Evolutionary conservation across 2,329 filamentous ascomycete genomes (phyloP).

Genomic region (Colletotrichum tropicale): DNA sequence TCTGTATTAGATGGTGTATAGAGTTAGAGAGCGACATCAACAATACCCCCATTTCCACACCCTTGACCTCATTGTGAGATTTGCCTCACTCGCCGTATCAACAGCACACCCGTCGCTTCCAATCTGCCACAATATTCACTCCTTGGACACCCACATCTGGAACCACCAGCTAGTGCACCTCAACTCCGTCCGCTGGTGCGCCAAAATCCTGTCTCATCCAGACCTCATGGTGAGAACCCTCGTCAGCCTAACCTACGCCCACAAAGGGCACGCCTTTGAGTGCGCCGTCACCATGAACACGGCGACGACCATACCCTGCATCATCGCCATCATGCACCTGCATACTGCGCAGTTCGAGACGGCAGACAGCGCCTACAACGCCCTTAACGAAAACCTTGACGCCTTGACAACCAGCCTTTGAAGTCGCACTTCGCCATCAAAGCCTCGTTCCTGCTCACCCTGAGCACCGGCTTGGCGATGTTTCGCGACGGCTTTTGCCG

Average conservation of each 20-base stretch:
- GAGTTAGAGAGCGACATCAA: not conserved
- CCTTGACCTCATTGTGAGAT: not conserved
- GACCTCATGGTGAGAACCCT: not conserved
- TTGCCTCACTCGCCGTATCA: not conserved
- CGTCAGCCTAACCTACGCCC: not conserved
- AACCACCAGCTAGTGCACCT: not conserved
- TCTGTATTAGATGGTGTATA: not conserved
- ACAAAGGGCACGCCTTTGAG: not conserved
- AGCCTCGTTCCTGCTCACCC: not conserved
- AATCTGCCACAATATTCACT: not conserved
- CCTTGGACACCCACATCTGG: not conserved
- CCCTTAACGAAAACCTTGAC: not conserved
- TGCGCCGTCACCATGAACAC: not conserved
- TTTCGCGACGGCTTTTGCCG: not conserved
- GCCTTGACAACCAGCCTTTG: accelerated
- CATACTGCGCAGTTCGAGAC: not conserved
- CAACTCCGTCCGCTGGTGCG: not conserved
- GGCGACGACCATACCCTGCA: not conserved
- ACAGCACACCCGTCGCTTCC: accelerated
- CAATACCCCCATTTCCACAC: not conserved
- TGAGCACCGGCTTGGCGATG: not conserved
- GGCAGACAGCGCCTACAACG: not conserved
- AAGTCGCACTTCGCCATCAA: not conserved
- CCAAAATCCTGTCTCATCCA: not conserved
- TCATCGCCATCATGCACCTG: not conserved